Evolutionary conservation across 1,139 yeast genomes (phyloP).

Genomic region (Sugiyamaella pinicola): DNA sequence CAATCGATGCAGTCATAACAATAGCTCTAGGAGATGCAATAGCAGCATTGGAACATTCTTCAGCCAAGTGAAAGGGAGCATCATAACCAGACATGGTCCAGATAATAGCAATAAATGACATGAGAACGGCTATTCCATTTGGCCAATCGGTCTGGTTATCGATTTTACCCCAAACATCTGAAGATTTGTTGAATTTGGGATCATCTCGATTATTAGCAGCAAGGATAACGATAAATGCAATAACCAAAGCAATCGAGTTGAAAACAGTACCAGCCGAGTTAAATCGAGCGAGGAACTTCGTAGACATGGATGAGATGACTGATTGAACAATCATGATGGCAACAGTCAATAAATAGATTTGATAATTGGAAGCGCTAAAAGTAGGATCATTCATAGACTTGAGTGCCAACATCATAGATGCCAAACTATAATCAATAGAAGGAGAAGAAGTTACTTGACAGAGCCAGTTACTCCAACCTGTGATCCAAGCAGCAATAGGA

Average conservation of each 20-base stretch:
- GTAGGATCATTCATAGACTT: constrained; percentile 43
- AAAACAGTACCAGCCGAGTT: constrained; percentile 55
- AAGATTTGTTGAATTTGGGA: constrained; percentile 56
- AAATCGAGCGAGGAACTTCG: constrained; percentile 59
- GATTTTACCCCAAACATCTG: constrained; percentile 57
- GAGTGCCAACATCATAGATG: constrained; percentile 61
- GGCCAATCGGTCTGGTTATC: constrained; percentile 70
- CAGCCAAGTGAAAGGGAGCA: constrained; percentile 72
- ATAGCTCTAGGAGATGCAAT: constrained; percentile 68
- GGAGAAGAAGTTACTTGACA: constrained; percentile 64
- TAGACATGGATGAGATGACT: constrained; percentile 44
- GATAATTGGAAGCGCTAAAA: constrained; percentile 54
- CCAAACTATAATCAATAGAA: constrained; percentile 63
- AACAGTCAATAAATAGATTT: constrained; percentile 53
- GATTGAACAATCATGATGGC: constrained; percentile 57
- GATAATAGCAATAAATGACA: constrained; percentile 65
- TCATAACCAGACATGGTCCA: constrained; percentile 83
- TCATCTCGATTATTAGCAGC: constrained; percentile 48
- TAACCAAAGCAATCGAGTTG: constrained; percentile 53
- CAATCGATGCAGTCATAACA: constrained; percentile 61
- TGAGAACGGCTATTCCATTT: constrained; percentile 60
- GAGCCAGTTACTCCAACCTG: constrained; percentile 62
- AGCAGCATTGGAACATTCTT: constrained; percentile 69
- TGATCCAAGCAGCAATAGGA: constrained; percentile 59
- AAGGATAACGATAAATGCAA: constrained; percentile 59